Conservation (phyloP, 1,139 yeast species). For the Taphrina flavorubra region DNA sequence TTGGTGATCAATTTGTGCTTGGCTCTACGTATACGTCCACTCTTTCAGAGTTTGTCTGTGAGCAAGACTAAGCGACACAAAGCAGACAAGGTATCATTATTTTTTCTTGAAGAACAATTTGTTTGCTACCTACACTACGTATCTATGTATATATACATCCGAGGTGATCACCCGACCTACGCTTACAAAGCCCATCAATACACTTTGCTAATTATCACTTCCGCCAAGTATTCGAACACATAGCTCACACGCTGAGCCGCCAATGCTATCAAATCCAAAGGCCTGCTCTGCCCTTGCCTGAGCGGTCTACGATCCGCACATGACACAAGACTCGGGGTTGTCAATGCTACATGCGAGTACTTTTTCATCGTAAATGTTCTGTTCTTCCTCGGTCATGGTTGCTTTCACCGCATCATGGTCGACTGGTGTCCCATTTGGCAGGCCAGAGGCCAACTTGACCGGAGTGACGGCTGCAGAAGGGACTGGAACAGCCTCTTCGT, state of each 20-base stretch:
- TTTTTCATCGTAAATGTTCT: constrained; percentile 86
- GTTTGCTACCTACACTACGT: not conserved
- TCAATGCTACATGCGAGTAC: constrained; percentile 96
- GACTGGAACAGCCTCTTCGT: constrained; percentile 44
- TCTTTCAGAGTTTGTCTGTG: too few species aligned
- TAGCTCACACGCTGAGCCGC: not conserved
- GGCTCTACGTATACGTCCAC: too few species aligned
- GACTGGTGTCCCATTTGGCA: constrained; percentile 34
- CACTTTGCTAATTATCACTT: not conserved
- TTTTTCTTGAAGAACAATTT: not conserved
- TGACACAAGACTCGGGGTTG: constrained; percentile 96
- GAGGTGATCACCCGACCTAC: not conserved
- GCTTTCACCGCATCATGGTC: constrained; percentile 46
- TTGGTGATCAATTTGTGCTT: too few species aligned
- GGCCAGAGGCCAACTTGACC: constrained; percentile 26
- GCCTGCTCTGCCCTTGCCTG: not conserved
- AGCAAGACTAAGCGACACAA: too few species aligned
- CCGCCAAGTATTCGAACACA: constrained; percentile 4
- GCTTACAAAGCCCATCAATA: not conserved
- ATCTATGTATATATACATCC: constrained; percentile 12
- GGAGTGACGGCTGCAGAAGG: constrained; percentile 45
- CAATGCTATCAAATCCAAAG: not conserved
- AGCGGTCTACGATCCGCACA: constrained; percentile 85
- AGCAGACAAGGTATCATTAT: too few species aligned
- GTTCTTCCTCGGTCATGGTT: constrained; percentile 51